Evolutionary conservation across 2,329 filamentous ascomycete genomes (phyloP).

Genomic region (Fusarium sulawesiense): DNA sequence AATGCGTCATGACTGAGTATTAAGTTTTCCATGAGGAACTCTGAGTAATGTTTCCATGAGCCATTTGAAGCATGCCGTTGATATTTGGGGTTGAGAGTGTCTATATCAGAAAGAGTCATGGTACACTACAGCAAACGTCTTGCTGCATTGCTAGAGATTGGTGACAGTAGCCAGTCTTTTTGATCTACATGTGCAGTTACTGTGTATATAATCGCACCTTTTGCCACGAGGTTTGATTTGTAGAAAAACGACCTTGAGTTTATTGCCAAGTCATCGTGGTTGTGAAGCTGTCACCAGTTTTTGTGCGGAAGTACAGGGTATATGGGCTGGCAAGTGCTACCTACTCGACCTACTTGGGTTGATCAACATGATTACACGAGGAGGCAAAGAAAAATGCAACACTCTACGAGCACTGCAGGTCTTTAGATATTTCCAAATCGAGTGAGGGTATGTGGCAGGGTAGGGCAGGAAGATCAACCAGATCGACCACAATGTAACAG

Average conservation of each 20-base stretch:
- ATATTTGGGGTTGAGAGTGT: neutral
- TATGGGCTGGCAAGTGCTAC: neutral
- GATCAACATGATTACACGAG: neutral
- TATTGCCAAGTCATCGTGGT: neutral
- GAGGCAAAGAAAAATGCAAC: neutral
- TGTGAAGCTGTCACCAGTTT: neutral
- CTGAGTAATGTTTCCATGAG: neutral
- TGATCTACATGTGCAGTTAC: neutral
- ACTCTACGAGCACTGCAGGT: neutral
- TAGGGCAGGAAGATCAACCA: neutral
- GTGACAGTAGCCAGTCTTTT: too few species aligned
- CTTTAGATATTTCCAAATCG: neutral
- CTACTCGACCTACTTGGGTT: neutral
- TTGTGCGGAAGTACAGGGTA: slow-evolving; percentile 1
- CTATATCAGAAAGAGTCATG: neutral
- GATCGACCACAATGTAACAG: neutral
- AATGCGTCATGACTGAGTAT: slow-evolving; percentile 3
- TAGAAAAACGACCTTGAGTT: neutral
- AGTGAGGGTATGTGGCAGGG: too few species aligned
- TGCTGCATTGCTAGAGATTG: neutral
- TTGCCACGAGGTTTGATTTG: neutral
- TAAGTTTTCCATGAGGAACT: neutral
- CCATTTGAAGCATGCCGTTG: neutral
- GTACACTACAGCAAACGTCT: neutral
- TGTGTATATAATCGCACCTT: neutral